phyloP scores from a whole-genome alignment of 1,139 yeast species.

The Candida dubliniensis region DNA sequence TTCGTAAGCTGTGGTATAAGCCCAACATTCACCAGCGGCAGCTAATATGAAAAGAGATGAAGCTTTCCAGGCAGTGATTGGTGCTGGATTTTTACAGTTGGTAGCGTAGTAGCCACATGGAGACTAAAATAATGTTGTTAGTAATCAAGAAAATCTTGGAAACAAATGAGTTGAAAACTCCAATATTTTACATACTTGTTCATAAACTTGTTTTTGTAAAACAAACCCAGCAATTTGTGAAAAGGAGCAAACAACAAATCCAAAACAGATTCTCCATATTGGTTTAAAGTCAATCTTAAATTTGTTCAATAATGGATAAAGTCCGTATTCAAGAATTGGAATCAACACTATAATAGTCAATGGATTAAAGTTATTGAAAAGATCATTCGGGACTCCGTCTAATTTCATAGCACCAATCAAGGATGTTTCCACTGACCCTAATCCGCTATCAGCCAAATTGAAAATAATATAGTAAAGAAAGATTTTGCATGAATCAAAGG shows the following conservation, averaged over 20 bases:
- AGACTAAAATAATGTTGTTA: constrained; percentile 15
- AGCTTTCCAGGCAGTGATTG: constrained; percentile 59
- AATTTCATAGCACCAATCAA: constrained; percentile 68
- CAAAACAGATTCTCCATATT: constrained; percentile 35
- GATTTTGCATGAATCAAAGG: constrained; percentile 59
- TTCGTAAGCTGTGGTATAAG: constrained; percentile 67
- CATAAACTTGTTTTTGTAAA: constrained; percentile 35
- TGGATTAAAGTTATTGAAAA: constrained; percentile 67
- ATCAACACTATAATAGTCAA: constrained; percentile 63
- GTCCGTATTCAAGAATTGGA: constrained; percentile 57
- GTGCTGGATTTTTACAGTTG: constrained; percentile 50
- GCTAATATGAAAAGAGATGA: constrained; percentile 51
- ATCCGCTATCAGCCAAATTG: constrained; percentile 65
- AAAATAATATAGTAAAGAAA: constrained; percentile 64
- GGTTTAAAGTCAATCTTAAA: constrained; percentile 40
- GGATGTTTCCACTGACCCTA: constrained; percentile 61
- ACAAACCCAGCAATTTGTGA: constrained; percentile 45
- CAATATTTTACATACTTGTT: constrained; percentile 11
- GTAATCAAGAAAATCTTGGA: too few species aligned
- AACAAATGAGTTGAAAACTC: too few species aligned
- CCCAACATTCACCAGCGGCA: constrained; percentile 70
- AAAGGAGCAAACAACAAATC: constrained; percentile 35
- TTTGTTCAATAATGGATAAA: constrained; percentile 62
- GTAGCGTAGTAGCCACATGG: constrained; percentile 47
- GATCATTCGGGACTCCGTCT: constrained; percentile 70